Evolutionary conservation across 2,329 filamentous ascomycete species (phyloP), one percentile per base, ranked within the genome.

Genomic region (Chalara sp.): DNA sequence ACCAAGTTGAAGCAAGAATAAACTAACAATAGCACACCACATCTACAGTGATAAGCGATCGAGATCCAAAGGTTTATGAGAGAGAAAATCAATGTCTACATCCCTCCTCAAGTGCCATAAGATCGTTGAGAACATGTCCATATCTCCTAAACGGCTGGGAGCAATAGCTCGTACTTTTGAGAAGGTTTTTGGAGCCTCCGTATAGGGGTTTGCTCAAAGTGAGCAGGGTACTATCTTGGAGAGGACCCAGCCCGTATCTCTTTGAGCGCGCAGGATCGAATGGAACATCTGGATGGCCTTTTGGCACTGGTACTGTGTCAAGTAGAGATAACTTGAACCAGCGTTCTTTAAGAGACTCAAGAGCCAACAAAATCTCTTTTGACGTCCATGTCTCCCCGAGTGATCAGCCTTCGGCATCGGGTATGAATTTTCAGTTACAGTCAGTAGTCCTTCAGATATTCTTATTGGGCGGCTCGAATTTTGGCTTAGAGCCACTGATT

Each of bases 81-180:
- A 89, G 30, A 99, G 76, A 68, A 93, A 95, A 1, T 92, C 91
- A 28, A 99, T 76, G 54, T 96, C 89, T 0, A 90, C 87, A 64
- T 96, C 92, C 56, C 87, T 85, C 68, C 95, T 96, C 55, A 96
- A 73, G 67, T 96, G 91, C 93, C 95, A 99, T n/a, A 99, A 76
- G n/a, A 95, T 86, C 1, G 93, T 99, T 11, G 92, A 97, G 70
- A 96, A 99, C 33, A 97, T 84, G 65, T 99, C 93, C 91, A 97
- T 96, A 63, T 96, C 91, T 64, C 95, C 87, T 43, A 95, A 76
- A 4, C 89, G 83, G 1, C 88, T 87, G 1, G 92, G 92, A 10
- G 88, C 84, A 58, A 93, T 76, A 32, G 84, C 80, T 47, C 89
- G 84, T 57, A 99, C 80, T 51, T 84, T 83, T 52, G 83, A 78